Base-by-base conservation (phyloP, 192 early-diverging fungal genomes). In the Podila epicladia region DNA sequence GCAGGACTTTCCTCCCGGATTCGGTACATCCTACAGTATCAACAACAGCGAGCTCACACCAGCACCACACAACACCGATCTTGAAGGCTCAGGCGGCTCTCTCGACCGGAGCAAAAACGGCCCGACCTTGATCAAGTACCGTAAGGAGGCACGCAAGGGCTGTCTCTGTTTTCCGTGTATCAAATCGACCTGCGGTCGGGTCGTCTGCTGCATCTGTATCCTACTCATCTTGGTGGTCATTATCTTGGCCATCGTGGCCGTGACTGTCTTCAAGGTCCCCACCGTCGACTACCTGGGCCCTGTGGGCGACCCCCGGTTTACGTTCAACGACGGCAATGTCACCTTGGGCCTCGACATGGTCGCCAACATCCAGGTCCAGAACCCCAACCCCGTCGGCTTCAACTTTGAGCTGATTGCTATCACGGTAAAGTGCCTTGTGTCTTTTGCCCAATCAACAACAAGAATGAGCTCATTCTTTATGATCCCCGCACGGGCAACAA, bases 321-420 rank as follows among this genome's bases (percentile, higher is more conserved):
- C 57, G 19, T 62, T 80, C 71, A 69, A 73, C 35, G 31, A 72
- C 24, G 77, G 77, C 60, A 80, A 80, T 28, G 63, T 66, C 0
- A 80, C 77, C 4, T n/a, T 80, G 24, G 77, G 64, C 9, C 28
- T 80, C 7, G 41, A 73, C 28, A 32, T 80, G 35, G 41, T 80
- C 1, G 71, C 77, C 19, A 60, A 65, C 13, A 73, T 80, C 17
- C 55, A 60, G 20, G 77, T 80, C 55, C n/a, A 73, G 31, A 80
- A 80, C 38, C 71, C 77, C 15, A 80, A 80, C 45, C 77, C 77
- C 0, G 64, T 80, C 31, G 71, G 77, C 2, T 69, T 80, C 41
- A 65, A 29, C 55, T 73, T 80, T 65, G 62, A 73, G 4, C 9
- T 31, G 3, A 55, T 80, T 59, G 62, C 15, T 50, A 49, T 59